These are phyloP conservation scores for Clarkia xantiana DNA, from an alignment of 345 rosid genomes.

Conservation along the genomic window DNA sequence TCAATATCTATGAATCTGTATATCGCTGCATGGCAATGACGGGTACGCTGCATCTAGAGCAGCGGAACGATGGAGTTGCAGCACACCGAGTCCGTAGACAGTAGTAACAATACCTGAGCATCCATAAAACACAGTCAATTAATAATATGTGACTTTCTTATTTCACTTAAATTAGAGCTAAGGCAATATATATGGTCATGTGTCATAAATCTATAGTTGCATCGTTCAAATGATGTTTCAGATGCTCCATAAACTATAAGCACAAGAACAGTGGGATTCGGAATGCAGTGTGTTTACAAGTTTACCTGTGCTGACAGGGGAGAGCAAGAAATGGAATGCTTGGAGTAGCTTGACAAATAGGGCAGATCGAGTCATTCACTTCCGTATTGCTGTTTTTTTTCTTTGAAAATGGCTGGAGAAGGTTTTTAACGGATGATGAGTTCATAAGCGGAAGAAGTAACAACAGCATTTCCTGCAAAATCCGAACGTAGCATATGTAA, in stretches of 20 bases:
- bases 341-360: slow-evolving; percentile 73
- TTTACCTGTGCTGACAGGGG: slow-evolving; percentile 88
- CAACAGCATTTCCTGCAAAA: slow-evolving; percentile 95
- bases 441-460: slow-evolving; percentile 94
- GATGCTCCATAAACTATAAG: too few relatives aligned
- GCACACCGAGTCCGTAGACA: slow-evolving; percentile 89
- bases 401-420: slow-evolving; percentile 74
- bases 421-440: slow-evolving; percentile 60
- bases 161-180: too few relatives aligned
- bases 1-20: not conserved
- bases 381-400: slow-evolving; percentile 48
- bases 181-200: too few relatives aligned
- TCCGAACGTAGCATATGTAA: too few relatives aligned
- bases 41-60: slow-evolving; percentile 59
- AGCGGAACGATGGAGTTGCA: slow-evolving; percentile 59
- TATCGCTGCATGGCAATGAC: slow-evolving; percentile 77
- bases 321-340: slow-evolving; percentile 80
- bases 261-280: not conserved
- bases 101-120: slow-evolving; percentile 83
- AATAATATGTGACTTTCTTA: too few relatives aligned
- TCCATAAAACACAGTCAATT: too few relatives aligned
- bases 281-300: slow-evolving; percentile 1
- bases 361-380: slow-evolving; percentile 50
- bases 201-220: too few relatives aligned
- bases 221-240: too few relatives aligned